Evolutionary conservation across 2,329 filamentous ascomycete genomes (phyloP), one percentile per base, ranked within the genome.

Genomic region (Alternaria sp.): DNA sequence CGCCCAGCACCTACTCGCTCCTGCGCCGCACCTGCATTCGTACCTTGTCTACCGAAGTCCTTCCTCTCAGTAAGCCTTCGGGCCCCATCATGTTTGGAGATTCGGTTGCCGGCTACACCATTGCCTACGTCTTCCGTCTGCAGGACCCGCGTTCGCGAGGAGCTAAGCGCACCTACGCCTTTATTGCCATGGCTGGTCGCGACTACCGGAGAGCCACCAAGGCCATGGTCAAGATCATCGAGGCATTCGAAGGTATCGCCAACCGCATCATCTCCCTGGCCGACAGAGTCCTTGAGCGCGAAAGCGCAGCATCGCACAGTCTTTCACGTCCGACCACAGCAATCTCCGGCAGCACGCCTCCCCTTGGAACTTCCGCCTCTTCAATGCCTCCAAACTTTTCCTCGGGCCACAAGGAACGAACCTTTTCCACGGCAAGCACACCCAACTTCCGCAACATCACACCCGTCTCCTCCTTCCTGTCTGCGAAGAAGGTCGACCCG

Each of bases 31-130:
- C 85, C 24, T 86, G 83, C 54, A 86, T 88, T 65, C 84, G 85
- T 61, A 86, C 86, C 1, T 75, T 88, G 38, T 87, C 84, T 59
- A 86, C 83, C 60, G 86, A 88, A 69, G 80, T 83, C 9, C 78
- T 88, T 3, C 86, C 86, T 3, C 81, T 82, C 36, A 84, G 85
- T 49, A 82, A 85, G 41, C 83, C 85, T 0, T 86, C 85, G 7
- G 86, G 86, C 0, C 84, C 85, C n/a, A 75, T 88, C 47, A 86
- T 83, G 67, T 88, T 87, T 64, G 85, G 85, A 28, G 85, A 87
- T 62, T 79, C 83, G 0, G 80, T 80, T 20, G 81, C 83, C 6
- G 86, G 86, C 53, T 86, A 87, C 75, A 87, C 85, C 18, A 85
- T 87, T 53, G 85, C 86, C 42, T 87, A 86, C 69, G 81, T 86